Conservation (phyloP, 1,139 yeast genomes). For the Lodderomyces parapsilosis region DNA sequence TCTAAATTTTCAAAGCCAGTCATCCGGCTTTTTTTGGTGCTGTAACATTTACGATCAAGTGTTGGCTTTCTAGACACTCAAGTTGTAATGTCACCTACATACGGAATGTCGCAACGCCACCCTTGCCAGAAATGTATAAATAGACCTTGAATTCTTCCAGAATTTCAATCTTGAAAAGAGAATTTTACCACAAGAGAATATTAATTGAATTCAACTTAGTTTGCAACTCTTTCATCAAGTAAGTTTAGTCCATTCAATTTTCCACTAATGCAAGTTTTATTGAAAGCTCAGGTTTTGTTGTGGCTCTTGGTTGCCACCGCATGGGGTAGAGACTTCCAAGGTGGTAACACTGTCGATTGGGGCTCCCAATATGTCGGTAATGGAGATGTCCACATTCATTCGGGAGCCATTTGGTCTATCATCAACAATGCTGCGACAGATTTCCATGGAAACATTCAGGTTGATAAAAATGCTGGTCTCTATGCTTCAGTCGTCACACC, state of each 20-base stretch:
- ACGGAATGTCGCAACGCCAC: neutral
- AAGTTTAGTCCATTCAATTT: neutral
- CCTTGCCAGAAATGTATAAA: neutral
- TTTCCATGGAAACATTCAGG: constrained; percentile 22
- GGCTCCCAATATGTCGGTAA: constrained; percentile 20
- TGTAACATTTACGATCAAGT: too few relatives aligned
- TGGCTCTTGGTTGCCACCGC: neutral
- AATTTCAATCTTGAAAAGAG: neutral
- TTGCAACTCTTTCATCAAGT: neutral
- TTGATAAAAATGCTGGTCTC: constrained; percentile 22
- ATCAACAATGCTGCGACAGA: constrained; percentile 25
- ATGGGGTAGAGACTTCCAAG: neutral
- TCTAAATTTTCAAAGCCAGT: too few relatives aligned
- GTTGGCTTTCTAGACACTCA: neutral
- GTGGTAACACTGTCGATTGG: constrained; percentile 9
- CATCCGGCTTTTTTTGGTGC: too few relatives aligned
- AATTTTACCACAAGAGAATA: too few relatives aligned
- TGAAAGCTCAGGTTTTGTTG: neutral
- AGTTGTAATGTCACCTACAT: neutral
- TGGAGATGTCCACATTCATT: constrained; percentile 25
- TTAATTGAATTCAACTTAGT: neutral
- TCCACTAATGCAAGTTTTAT: neutral
- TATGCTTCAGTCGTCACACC: constrained; percentile 19
- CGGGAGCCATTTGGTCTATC: constrained; percentile 32
- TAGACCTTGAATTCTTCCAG: neutral